A percentile compares a stretch with the other conserved stretches of the same genome.
Evolutionary conservation across 108 stramenopile genomes (phyloP).

Genomic region (Hondaea fermentalgiana): DNA sequence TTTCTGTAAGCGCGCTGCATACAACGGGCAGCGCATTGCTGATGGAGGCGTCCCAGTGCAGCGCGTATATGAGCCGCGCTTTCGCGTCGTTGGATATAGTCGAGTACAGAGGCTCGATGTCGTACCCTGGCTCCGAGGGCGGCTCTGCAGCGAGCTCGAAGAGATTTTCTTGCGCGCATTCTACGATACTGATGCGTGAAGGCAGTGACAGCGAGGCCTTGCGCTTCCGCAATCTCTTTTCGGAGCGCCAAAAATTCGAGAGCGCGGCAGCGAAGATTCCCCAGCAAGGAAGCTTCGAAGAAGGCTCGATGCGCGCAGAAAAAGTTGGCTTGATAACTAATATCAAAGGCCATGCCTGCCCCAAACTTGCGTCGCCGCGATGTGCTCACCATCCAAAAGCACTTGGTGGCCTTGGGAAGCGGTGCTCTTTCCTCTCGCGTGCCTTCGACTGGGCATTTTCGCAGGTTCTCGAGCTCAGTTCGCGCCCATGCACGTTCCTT

Average conservation of each 20-base stretch:
- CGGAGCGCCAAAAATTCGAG: background rate
- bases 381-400: background rate
- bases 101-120: background rate
- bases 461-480: background rate
- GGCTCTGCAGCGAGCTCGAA: background rate
- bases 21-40: background rate
- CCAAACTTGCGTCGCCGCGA: background rate
- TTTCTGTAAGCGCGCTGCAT: background rate
- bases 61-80: background rate
- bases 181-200: background rate
- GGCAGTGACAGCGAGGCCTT: background rate
- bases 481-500: background rate
- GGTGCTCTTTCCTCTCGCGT: background rate
- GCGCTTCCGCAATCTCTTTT: background rate
- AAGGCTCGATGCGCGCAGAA: background rate
- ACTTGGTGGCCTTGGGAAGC: background rate
- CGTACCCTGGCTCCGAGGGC: background rate
- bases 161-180: background rate
- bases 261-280: background rate
- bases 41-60: background rate
- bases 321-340: background rate
- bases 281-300: background rate
- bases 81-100: background rate
- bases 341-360: background rate
- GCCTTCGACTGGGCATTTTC: background rate